Evolutionary conservation across 106 monocot species (phyloP), one percentile per base, ranked within the genome.

Genomic region (Apostasia ramifera): DNA sequence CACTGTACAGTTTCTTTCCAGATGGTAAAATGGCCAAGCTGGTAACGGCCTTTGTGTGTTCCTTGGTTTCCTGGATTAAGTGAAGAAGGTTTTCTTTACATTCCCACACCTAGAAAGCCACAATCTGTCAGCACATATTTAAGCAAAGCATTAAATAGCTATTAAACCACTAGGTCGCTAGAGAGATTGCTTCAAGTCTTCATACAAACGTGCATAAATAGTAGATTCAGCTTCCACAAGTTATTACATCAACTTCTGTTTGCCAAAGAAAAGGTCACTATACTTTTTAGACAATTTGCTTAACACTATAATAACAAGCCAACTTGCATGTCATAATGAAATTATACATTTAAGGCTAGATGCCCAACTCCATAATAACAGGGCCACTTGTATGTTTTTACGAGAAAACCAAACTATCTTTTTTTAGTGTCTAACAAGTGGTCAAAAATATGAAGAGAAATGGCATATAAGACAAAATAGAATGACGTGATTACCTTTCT

Each of bases 21-120:
- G 84, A 70, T 38, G 74, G 70, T 67, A 57, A 66, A n/a, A 78
- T 52, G 50, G 66, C 80, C 67, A 84, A 57, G 69, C 80, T 84
- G 67, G 84, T 84, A 50, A 84, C 77, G 3, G 80, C 84, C 57
- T 81, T 84, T 47, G 84, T 67, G 63, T 84, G 84, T 39, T 84
- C 84, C 12, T 57, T 77, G 52, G 59, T 47, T 73, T 81, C 84
- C 46, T 84, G 77, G 55, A 81, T 62, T 4, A 54, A 74, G 40
- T 80, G 73, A 71, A 84, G 84, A 55, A 81, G 61, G 43, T 59
- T 74, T 4, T 81, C 77, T 11, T 63, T 55, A 8, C 80, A 74
- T 14, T 71, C 63, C 84, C 84, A 84, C 0, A 81, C 74, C 84
- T 84, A 40, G 6, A 50, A 5, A 37, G 37, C 52, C 41, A 57